Base-by-base conservation (phyloP, 257 asterid genomes). In the Marsdenia floribunda region DNA sequence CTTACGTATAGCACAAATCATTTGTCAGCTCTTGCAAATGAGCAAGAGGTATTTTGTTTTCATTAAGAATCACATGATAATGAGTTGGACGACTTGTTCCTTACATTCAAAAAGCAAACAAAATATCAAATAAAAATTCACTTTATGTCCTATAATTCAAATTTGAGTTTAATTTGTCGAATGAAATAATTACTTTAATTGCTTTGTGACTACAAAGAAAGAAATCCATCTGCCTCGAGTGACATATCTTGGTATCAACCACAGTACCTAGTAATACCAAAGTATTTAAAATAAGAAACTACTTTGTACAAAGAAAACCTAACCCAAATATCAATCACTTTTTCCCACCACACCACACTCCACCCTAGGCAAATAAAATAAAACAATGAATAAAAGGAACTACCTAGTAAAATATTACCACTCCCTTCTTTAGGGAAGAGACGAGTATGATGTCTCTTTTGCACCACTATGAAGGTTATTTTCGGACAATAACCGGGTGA, bases 391-490 rank as follows among this genome's bases (percentile, higher is more conserved):
- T 3, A 21, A 0, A 18, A 73, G 0, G 2, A 46, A 5, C 13
- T 33, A 91, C 97, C 98, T 38, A 97, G 97, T 55, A 91, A 73
- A 70, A 93, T 90, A 72, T 93, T 93, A 24, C 97, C 97, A 79
- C 98, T 93, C 85, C 24, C 88, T 78, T 93, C 97, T 0, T 92
- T 88, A 29, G 98, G 82, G 68, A 93, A 93, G n/a, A 93, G 86
- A 1, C 98, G 96, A 0, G 98, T 91, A 61, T 93, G 97, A 58
- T 93, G 98, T 59, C 98, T 87, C 89, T 93, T 93, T 74, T 93
- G 98, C 73, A 91, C 98, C 38, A 93, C 98, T 2, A 93, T 81
- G 69, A 93, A 91, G 16, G 98, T 93, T 3, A 91, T 78, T 22
- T 55, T 78, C 0, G 98, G 98, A 72, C 78, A 5, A 71, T 91